A percentile compares a stretch with the other conserved stretches of the same genome.
Conservation (phyloP, 352 stramenopile species). For the Phytophthora uliginosa region DNA sequence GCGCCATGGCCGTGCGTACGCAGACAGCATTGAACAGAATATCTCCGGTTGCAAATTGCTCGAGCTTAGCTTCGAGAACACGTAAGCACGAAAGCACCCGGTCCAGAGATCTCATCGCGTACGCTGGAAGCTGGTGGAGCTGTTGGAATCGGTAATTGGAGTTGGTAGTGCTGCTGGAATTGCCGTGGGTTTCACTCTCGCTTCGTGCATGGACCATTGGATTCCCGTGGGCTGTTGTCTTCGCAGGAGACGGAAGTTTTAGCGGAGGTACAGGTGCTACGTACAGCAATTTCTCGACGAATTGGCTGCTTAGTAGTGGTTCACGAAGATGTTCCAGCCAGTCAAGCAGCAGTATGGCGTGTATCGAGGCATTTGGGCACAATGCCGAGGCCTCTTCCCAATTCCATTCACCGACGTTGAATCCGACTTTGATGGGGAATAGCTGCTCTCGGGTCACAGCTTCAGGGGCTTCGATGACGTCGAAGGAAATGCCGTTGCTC, state of each 20-base stretch:
- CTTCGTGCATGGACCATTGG: constrained; percentile 30
- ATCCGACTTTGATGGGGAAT: constrained; percentile 78
- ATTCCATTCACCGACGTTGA: constrained; percentile 82
- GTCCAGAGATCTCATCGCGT: constrained; percentile 67
- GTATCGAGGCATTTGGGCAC: constrained; percentile 34
- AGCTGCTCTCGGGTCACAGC: constrained; percentile 32
- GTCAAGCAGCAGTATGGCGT: constrained; percentile 72
- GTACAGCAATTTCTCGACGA: constrained; percentile 44
- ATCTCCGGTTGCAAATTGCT: constrained; percentile 20
- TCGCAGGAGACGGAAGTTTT: constrained; percentile 22
- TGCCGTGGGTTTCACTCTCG: constrained; percentile 23
- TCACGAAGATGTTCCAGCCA: constrained; percentile 85
- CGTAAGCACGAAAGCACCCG: constrained; percentile 64
- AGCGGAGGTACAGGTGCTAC: constrained; percentile 25
- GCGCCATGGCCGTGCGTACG: constrained; percentile 65
- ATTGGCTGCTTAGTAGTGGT: constrained; percentile 51
- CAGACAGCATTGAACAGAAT: constrained; percentile 59
- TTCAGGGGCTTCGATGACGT: constrained; percentile 44
- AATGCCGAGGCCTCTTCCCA: constrained; percentile 53
- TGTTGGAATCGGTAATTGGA: constrained; percentile 46
- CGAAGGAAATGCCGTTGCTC: constrained; percentile 12
- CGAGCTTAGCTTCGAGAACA: constrained; percentile 49
- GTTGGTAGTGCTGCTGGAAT: constrained; percentile 23
- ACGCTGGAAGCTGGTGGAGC: constrained; percentile 68
- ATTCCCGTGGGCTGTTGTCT: constrained; percentile 5